Conservation (phyloP, 2,329 filamentous ascomycete genomes). For the Clarireedia sp. region DNA sequence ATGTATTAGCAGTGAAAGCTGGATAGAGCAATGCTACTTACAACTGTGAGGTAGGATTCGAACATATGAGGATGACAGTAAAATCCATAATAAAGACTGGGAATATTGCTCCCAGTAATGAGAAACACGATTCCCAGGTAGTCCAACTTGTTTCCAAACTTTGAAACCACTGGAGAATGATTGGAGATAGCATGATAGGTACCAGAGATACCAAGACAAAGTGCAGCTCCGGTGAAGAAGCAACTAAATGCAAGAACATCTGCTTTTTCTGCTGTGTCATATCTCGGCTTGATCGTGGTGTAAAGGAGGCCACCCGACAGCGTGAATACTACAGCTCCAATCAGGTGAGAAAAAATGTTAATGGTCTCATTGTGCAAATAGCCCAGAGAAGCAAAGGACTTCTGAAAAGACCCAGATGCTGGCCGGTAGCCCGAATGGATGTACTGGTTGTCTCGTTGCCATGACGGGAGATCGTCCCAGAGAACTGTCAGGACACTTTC, state of each 20-base stretch:
- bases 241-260: conserved; percentile 69
- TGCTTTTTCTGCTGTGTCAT: conserved; percentile 48
- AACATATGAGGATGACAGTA: conserved; percentile 60
- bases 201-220: conserved; percentile 73
- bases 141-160: conserved; percentile 86
- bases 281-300: conserved; percentile 53
- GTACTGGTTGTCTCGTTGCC: conserved; percentile 60
- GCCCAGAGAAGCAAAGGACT: conserved; percentile 48
- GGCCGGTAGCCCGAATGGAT: conserved; percentile 60
- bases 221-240: conserved; percentile 68
- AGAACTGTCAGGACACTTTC: conserved; percentile 36
- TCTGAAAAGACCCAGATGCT: conserved; percentile 50
- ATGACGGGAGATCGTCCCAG: conserved; percentile 44
- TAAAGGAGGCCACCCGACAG: conserved; percentile 46
- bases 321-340: conserved; percentile 55
- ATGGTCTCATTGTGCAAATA: conserved; percentile 58
- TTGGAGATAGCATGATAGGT: conserved; percentile 81
- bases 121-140: conserved; percentile 89
- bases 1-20: background rate
- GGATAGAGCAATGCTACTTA: background rate
- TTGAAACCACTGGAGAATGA: conserved; percentile 69
- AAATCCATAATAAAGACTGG: conserved; percentile 81
- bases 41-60: conserved; percentile 56
- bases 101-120: conserved; percentile 87
- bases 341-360: conserved; percentile 64